phyloP scores from a whole-genome alignment of 768 basidiomycete species.

The Botryobasidium botryosum region DNA sequence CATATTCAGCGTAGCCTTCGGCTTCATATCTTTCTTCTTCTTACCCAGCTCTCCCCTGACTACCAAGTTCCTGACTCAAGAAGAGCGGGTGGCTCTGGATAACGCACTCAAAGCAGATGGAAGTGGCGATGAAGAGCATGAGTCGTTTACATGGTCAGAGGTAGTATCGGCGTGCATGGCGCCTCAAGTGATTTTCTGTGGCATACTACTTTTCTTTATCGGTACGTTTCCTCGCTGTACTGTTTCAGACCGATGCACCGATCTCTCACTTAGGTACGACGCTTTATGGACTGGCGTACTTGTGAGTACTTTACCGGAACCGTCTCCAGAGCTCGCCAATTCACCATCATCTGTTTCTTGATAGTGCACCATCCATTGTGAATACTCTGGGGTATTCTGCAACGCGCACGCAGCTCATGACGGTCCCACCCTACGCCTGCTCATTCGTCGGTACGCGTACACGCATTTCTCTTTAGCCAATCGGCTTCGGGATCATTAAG shows the following conservation, averaged over 20 bases:
- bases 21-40: neutral
- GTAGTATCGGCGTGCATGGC: too few species aligned
- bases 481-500: too few species aligned
- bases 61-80: neutral
- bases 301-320: too few species aligned
- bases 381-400: constrained; percentile 8
- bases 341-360: neutral
- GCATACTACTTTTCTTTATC: too few species aligned
- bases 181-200: too few species aligned
- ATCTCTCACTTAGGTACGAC: too few species aligned
- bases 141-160: neutral
- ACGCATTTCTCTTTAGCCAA: too few species aligned
- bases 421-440: constrained; percentile 29
- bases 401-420: constrained; percentile 9
- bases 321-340: neutral
- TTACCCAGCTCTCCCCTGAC: neutral
- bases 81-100: neutral
- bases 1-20: neutral
- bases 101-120: neutral
- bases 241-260: too few species aligned
- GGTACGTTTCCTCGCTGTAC: too few species aligned
- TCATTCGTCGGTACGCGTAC: constrained; percentile 36
- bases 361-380: neutral
- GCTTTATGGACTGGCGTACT: too few species aligned
- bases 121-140: neutral